Evolutionary conservation across 139 green algal genomes (phyloP).

Genomic region (Chlorella ohadii): DNA sequence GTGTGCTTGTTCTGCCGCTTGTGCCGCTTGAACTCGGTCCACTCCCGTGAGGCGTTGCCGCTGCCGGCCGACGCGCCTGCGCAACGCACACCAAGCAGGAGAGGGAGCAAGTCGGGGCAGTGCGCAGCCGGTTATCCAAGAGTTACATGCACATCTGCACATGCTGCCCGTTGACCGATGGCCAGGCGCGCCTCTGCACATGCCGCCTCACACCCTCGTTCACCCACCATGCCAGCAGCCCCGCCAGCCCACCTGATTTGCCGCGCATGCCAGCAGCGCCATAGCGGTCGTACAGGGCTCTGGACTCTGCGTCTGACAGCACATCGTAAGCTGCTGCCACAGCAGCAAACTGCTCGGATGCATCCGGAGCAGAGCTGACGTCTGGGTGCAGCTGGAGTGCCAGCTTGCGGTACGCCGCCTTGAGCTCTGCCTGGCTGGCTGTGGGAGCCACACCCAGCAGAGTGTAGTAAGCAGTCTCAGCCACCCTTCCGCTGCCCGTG

Average conservation of each 20-base stretch:
- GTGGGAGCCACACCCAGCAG: slow-evolving; percentile 37
- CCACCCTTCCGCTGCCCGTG: background rate
- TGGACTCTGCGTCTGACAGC: slow-evolving; percentile 46
- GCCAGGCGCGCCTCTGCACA: too few relatives aligned
- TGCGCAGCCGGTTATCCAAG: too few relatives aligned
- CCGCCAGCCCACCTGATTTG: background rate
- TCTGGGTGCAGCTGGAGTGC: slow-evolving; percentile 91
- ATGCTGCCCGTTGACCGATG: too few relatives aligned
- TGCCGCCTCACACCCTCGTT: too few relatives aligned
- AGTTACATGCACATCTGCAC: too few relatives aligned
- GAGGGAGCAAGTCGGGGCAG: too few relatives aligned
- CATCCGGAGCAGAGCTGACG: slow-evolving; percentile 48
- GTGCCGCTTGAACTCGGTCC: slow-evolving; percentile 72
- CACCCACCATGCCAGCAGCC: background rate
- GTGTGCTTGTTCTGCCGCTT: slow-evolving; percentile 56
- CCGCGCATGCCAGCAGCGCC: slow-evolving; percentile 51
- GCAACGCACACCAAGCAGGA: background rate
- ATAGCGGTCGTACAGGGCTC: slow-evolving; percentile 56
- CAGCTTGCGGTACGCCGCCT: slow-evolving; percentile 83
- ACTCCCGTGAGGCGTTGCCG: slow-evolving; percentile 53
- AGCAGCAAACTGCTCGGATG: slow-evolving; percentile 42
- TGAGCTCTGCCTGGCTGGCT: slow-evolving; percentile 66
- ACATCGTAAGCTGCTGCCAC: slow-evolving; percentile 58
- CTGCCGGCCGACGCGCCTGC: slow-evolving; percentile 41
- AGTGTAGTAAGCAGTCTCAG: background rate